phyloP scores from a whole-genome alignment of 768 basidiomycete genomes.

The Amylocystis lapponica region DNA sequence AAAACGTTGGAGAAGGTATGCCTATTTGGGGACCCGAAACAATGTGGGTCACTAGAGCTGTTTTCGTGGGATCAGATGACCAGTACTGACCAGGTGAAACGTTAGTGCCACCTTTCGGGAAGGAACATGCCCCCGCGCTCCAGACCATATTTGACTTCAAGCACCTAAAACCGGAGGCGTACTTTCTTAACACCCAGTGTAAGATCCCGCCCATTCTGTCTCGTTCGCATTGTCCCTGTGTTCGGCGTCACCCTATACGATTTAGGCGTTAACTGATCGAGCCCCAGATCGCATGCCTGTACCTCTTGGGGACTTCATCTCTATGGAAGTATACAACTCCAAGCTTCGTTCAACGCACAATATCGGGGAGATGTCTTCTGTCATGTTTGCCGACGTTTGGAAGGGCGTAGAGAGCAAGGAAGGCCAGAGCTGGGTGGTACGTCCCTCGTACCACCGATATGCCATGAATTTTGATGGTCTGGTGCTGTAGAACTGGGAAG shows the following conservation, averaged over 20 bases:
- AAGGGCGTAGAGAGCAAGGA: constrained; percentile 31
- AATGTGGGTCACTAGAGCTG: constrained; percentile 28
- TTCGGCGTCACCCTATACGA: background rate
- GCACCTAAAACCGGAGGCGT: constrained; percentile 28
- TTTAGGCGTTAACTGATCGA: background rate
- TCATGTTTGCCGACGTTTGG: constrained; percentile 40
- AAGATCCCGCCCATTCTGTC: background rate
- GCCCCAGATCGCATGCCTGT: constrained; percentile 46
- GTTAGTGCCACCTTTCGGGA: constrained; percentile 48
- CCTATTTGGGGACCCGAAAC: constrained; percentile 50
- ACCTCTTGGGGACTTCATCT: constrained; percentile 45
- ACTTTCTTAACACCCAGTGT: constrained; percentile 48
- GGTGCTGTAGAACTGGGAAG: constrained; percentile 34
- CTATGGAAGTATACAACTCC: constrained; percentile 34
- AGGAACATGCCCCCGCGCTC: constrained; percentile 32
- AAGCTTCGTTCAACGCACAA: constrained; percentile 35
- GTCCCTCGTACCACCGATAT: background rate
- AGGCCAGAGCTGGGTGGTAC: constrained; percentile 44
- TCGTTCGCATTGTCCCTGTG: too few species aligned
- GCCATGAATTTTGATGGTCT: background rate
- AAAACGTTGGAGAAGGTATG: constrained; percentile 39
- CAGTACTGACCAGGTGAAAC: background rate
- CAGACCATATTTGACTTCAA: constrained; percentile 43
- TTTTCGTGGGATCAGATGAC: background rate
- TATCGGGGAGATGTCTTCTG: constrained; percentile 28